Base-by-base conservation (phyloP, 129 eudicot species). In the Lonicera japonica region DNA sequence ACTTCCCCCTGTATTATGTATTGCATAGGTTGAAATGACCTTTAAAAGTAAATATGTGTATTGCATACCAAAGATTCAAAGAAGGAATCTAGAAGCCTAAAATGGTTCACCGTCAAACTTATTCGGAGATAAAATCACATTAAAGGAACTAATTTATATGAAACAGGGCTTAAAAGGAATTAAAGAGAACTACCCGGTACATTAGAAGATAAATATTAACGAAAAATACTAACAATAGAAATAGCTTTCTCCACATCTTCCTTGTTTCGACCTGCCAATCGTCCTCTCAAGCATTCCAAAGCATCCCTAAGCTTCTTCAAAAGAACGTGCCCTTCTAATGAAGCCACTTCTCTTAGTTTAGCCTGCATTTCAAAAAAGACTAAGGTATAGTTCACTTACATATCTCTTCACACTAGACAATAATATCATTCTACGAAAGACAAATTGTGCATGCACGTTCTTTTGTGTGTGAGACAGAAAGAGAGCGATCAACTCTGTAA, bases 221-320 rank as follows among this genome's bases (percentile, higher is more conserved):
- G 60, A 8, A 17, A 60, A 56, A 3, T 15, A 64, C 80, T 75
- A 70, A 92, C 99, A 95, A 92, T 78, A 2, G 99, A 87, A 70
- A 92, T 92, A 60, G 99, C 96, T 77, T 79, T 76, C 75, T 74
- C 99, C 59, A 85, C 90, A 65, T 92, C 99, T 60, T 88, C 96
- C 69, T 92, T 85, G 77, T 85, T 78, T 69, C 55, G 82, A 51
- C 96, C 95, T 24, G 89, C 82, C 69, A 94, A 68, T 55, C 86
- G 78, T 45, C 96, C 99, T 79, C 83, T 88, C 72, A 94, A 69
- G 68, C 54, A 83, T 67, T 94, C 96, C 72, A 94, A 61, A 14
- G 96, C 96, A 78, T 94, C 99, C 80, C 99, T 88, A 16, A 94
- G 85, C 68, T 94, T 94, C 84, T 88, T 94, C 68, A 94, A 70